Base-by-base conservation (phyloP, 805 yeast genomes). In the Lipomyces mesembrius region DNA sequence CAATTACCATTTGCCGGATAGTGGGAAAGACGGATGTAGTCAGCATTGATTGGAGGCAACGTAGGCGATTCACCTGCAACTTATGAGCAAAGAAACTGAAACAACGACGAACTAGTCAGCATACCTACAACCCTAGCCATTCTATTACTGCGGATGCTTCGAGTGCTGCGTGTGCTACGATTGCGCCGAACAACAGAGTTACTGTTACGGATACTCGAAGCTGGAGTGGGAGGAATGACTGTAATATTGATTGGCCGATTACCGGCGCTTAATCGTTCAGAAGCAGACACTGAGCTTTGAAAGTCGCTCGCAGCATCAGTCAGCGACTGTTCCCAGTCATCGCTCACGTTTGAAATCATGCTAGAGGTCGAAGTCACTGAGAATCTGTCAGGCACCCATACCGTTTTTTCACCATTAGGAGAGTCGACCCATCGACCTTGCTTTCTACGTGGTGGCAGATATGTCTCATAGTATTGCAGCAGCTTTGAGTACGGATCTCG, bases 341-440 rank as follows among this genome's bases (percentile, higher is more conserved):
- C 59, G 25, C 59, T 22, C 39, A 37, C 3, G 20, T 8, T 32
- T 32, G 59, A 22, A 12, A 32, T 29, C 32, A 17, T 25, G 55
- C 32, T 51, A 39, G 46, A n/a, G 11, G 46, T 25, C 12, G 59
- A 49, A 9, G 51, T 12, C 32, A 65, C 5, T 8, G 70, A 68
- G 49, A 54, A 65, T 14, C 71, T 49, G 51, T 66, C 71, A 8
- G 69, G 56, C 7, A 68, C 67, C 71, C 71, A 68, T 34, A 61
- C 57, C 11, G 69, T 62, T 14, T 60, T 35, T 43, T 62, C 67
- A 29, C 71, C 71, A 27, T 59, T 59, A 17, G 60, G 60, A 14
- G 71, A 65, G 20, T 66, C 69, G 12, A 54, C 52, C 71, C 71
- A 68, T 37, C 54, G 57, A 5, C 71, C 71, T 29, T 35, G 51